Evolutionary conservation across 768 basidiomycete genomes (phyloP).

Genomic region (Termitomyces sp.): DNA sequence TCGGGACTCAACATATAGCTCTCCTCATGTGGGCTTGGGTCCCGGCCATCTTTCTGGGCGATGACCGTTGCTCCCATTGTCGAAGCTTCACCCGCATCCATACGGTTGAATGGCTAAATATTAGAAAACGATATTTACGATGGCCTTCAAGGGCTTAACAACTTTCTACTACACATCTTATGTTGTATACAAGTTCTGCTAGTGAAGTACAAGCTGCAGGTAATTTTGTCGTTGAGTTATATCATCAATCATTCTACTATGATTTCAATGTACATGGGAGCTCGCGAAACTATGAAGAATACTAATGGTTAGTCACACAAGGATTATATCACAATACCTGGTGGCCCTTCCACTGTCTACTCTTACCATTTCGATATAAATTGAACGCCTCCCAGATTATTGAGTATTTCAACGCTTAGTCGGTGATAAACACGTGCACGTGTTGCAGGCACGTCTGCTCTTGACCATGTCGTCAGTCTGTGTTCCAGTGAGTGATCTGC

Average conservation of each 20-base stretch:
- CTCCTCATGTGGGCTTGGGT: slow-evolving; percentile 56
- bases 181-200: too few species aligned
- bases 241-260: too few species aligned
- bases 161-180: not conserved
- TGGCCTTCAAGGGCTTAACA: not conserved
- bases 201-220: too few species aligned
- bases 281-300: too few species aligned
- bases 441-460: not conserved
- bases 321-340: too few species aligned
- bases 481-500: not conserved
- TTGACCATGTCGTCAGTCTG: not conserved
- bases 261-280: too few species aligned
- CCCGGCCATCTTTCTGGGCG: slow-evolving; percentile 51
- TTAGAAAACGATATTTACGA: not conserved
- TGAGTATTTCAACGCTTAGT: too few species aligned
- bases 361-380: too few species aligned
- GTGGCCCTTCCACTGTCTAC: too few species aligned
- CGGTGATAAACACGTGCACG: not conserved
- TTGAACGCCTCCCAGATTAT: too few species aligned
- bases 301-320: too few species aligned
- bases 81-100: not conserved
- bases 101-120: not conserved
- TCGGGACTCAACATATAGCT: slow-evolving; percentile 64
- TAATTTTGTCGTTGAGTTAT: too few species aligned
- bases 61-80: slow-evolving; percentile 7